These are phyloP conservation scores for Poronia punctata DNA, from an alignment of 495 filamentous ascomycete species.

Conservation along the genomic window DNA sequence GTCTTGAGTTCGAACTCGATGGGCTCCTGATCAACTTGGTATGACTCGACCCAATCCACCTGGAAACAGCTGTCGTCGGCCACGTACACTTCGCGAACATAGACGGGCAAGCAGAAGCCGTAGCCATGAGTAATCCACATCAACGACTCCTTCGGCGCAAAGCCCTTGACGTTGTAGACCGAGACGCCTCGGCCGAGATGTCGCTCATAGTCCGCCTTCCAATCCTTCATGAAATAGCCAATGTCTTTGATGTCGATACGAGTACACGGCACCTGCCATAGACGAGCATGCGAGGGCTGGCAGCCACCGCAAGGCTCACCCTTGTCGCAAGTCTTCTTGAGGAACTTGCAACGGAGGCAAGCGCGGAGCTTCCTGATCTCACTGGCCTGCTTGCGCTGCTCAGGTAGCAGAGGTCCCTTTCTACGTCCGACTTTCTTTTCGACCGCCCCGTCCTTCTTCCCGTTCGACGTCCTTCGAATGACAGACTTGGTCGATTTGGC, in stretches of 20 bases:
- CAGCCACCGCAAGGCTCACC: constrained; percentile 90
- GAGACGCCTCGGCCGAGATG: constrained; percentile 81
- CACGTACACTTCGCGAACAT: constrained; percentile 84
- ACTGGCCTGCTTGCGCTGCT: constrained; percentile 87
- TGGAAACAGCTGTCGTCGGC: constrained; percentile 87
- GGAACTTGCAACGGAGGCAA: constrained; percentile 91
- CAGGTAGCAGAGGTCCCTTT: constrained; percentile 80
- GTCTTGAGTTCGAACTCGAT: constrained; percentile 77
- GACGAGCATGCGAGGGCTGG: constrained; percentile 81
- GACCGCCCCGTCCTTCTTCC: constrained; percentile 61
- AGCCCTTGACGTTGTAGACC: constrained; percentile 89
- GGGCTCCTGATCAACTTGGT: constrained; percentile 56
- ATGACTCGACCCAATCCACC: constrained; percentile 81
- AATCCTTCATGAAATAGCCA: constrained; percentile 95
- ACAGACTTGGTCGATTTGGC: constrained; percentile 75
- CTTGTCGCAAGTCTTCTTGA: constrained; percentile 97
- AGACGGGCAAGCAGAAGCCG: constrained; percentile 78
- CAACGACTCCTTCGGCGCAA: constrained; percentile 68
- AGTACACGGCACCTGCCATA: constrained; percentile 94
- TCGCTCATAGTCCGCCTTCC: constrained; percentile 89
- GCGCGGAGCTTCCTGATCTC: constrained; percentile 89
- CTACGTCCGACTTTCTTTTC: constrained; percentile 88
- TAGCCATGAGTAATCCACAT: constrained; percentile 87
- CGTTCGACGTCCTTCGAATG: constrained; percentile 64
- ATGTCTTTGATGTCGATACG: constrained; percentile 97